Evolutionary conservation across 768 basidiomycete genomes (phyloP), one percentile per base, ranked within the genome.

Genomic region (Antrodiella citrinella): DNA sequence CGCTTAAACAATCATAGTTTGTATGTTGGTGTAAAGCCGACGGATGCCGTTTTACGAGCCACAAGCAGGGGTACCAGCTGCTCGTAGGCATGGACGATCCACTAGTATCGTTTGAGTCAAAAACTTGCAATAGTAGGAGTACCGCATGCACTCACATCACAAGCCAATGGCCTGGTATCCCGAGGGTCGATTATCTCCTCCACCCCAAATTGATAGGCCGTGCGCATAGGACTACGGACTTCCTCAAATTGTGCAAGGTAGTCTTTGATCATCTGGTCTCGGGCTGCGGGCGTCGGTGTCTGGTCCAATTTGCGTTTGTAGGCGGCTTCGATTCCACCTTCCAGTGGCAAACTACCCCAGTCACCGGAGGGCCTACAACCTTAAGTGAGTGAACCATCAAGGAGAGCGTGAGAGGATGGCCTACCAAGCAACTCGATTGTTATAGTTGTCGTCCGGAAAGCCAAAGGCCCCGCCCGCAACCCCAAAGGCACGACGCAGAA

Each of bases 111-210:
- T n/a, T n/a, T n/a, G n/a, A n/a, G n/a, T n/a, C n/a, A n/a, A n/a
- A n/a, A n/a, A n/a, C n/a, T n/a, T n/a, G n/a, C n/a, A n/a, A n/a
- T n/a, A n/a, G n/a, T n/a, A n/a, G n/a, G n/a, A n/a, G n/a, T n/a
- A n/a, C n/a, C 19, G 19, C 0, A 1, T 10, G 15, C 24, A 21
- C 54, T 44, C 21, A 56, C 55, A 20, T 56, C 49, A 44, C 55
- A 56, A 4, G 49, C 55, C 12, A 53, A 24, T 10, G 52, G 55
- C 15, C 55, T 48, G 3, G 55, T 56, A 21, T 56, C 49, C 15
- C 55, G 49, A 12, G 55, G 55, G 45, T 56, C 55, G 38, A 56
- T 53, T 12, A 56, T 56, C 30, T 56, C 56, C 25, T 57, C 56
- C 3, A 57, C 49, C 3, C 53, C 50, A 20, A 57, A 57, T 1